Conservation (phyloP, 140 eudicot species). For the Ambrosia hybrid region DNA sequence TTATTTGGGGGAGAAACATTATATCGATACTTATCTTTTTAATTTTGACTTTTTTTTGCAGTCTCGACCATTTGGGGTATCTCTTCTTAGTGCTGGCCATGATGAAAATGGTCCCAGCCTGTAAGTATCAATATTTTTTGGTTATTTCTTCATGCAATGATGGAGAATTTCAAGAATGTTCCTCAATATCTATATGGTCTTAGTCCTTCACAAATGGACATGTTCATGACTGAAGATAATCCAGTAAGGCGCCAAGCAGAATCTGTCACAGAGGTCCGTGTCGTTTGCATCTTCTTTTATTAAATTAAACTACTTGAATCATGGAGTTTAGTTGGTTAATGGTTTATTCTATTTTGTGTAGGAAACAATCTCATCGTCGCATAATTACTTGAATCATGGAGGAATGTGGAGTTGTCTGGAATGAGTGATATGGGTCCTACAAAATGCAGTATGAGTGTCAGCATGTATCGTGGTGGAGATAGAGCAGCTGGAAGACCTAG, state of each 20-base stretch:
- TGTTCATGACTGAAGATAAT: conserved; percentile 90
- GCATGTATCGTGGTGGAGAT: conserved; percentile 72
- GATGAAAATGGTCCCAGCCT: no score
- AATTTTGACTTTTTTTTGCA: no score
- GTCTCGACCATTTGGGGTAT: no score
- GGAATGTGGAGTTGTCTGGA: conserved; percentile 73
- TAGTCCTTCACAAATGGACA: conserved; percentile 80
- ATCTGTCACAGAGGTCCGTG: conserved; percentile 67
- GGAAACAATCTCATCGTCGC: conserved; percentile 70
- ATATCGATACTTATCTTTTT: no score
- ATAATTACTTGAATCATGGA: conserved; percentile 59
- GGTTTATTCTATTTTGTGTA: conserved; percentile 15
- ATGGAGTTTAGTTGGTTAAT: background rate
- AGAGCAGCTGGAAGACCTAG: conserved; percentile 66
- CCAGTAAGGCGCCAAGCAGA: conserved; percentile 67
- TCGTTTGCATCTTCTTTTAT: background rate
- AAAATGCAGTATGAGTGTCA: conserved; percentile 64
- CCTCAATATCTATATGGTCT: conserved; percentile 77
- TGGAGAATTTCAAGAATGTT: conserved; percentile 77
- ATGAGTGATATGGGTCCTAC: conserved; percentile 50
- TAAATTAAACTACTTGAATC: background rate
- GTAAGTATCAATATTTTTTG: no score
- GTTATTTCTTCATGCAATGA: conserved; percentile 40
- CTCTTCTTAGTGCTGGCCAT: no score
- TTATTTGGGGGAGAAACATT: no score